Base-by-base conservation (phyloP, 2,329 filamentous ascomycete genomes). In the Xylaria sp. region DNA sequence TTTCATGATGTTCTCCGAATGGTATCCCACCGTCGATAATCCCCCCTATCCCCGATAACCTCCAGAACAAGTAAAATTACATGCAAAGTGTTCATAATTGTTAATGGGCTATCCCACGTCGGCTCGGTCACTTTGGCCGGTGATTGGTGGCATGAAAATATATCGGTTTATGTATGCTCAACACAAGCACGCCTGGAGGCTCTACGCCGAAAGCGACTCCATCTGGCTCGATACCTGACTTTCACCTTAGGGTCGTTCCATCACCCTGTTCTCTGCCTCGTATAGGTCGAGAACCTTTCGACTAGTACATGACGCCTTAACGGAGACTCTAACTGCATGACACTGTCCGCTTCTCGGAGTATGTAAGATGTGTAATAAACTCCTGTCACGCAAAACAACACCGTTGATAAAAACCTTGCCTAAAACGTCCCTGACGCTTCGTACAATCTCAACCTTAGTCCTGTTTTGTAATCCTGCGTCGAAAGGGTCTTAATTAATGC, bases 401-500 rank as follows among this genome's bases (percentile, higher is more conserved):
- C 15, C 15, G 28, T n/a, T 10, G n/a, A n/a, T n/a, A n/a, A n/a
- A n/a, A n/a, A 10, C 9, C 15, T 32, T 18, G 10, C 15, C 15
- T 8, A 5, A 52, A 32, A 10, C n/a, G 18, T 15, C 52, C 32
- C 20, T 34, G 10, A 10, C 6, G 20, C 55, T 39, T 52, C 23
- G 23, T 12, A 52, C 20, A 56, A 25, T 45, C 9, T 45, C 13
- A n/a, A 32, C 5, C 20, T 34, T 36, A n/a, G 12, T 53, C 32
- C 23, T 18, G 23, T 65, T 41, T 20, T 8, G 23, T 20, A 55
- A 52, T 34, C n/a, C 45, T 55, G 28, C n/a, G 23, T 32, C 45
- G 15, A 48, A 45, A 18, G 55, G 55, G 46, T 39, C 34, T 66
- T 66, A 15, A 59, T 62, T 59, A 2, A 50, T 63, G 58, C 66